phyloP scores from a whole-genome alignment of 225 moss, liverwort and hornwort genomes.

The Neckera pumila region DNA sequence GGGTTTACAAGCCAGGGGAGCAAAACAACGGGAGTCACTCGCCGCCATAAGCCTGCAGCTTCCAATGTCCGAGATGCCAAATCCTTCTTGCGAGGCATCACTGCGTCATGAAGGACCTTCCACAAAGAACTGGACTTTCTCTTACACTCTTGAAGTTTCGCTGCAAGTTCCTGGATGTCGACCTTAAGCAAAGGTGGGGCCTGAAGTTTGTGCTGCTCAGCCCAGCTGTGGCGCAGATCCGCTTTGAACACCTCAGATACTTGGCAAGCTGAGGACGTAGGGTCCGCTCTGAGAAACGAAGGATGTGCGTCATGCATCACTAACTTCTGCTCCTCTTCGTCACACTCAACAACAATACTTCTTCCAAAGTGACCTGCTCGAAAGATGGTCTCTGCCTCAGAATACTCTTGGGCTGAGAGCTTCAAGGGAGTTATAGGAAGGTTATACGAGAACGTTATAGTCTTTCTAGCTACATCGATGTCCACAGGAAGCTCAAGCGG shows the following conservation, averaged over 20 bases:
- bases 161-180: background rate
- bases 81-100: background rate
- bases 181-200: background rate
- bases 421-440: background rate
- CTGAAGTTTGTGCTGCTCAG: background rate
- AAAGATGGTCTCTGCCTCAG: background rate
- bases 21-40: background rate
- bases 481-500: background rate
- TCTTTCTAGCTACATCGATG: background rate
- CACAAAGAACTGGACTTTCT: background rate
- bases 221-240: conserved; percentile 3
- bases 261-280: background rate
- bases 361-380: background rate
- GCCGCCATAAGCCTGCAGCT: conserved; percentile 16
- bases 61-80: background rate
- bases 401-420: background rate
- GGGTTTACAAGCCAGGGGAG: background rate
- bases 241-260: too few relatives aligned
- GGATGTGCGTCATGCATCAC: background rate
- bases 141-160: background rate
- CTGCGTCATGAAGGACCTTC: background rate
- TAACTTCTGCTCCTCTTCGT: background rate
- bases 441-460: background rate
- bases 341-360: background rate
- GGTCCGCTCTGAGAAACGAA: background rate